Evolutionary conservation across 164 flowering plant genomes (phyloP), one percentile per base, ranked within the genome.

Genomic region (Litsea cubeba): DNA sequence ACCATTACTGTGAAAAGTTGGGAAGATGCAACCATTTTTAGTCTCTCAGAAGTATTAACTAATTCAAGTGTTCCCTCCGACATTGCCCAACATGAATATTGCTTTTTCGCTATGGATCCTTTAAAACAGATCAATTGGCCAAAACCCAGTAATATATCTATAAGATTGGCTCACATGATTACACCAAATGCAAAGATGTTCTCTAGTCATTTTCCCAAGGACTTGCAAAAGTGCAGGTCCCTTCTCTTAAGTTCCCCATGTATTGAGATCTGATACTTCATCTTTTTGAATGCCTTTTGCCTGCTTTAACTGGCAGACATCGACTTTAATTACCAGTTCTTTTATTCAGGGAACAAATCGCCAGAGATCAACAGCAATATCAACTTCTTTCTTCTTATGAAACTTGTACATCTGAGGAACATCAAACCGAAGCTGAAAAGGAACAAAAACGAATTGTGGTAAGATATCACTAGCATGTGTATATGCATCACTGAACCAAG

Each of bases 361-460:
- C 98, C 99, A 95, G 57, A 95, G 89, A 77, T 93, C 99, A 26
- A 95, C 98, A 3, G 96, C 93, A 79, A 95, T 83, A 76, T 95
- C 95, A 71, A 95, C 95, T 77, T 90, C 97, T 79, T 86, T 95
- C 83, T 90, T 92, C 90, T 91, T 92, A 74, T 95, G 99, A 80
- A 92, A 93, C 75, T 93, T 93, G 87, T 95, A 93, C 11, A 90
- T 80, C 72, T 89, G 87, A 0, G 95, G 98, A 24, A 95, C 88
- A 77, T 93, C 94, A 73, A 67, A 95, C 18, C 97, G 88, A 46
- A 95, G 97, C 98, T 93, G 89, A 25, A 72, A 74, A 24, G 26
- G 26, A 50, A 57, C 4, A 58, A 63, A 40, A 46, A 18, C 24
- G 20, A 26, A 66, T 50, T 1, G 24, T 46, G 20, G 70, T 20